Evolutionary conservation across 1,284 basidiomycete genomes (phyloP), one percentile per base, ranked within the genome.

Genomic region (Cutaneotrichosporon mucoides): DNA sequence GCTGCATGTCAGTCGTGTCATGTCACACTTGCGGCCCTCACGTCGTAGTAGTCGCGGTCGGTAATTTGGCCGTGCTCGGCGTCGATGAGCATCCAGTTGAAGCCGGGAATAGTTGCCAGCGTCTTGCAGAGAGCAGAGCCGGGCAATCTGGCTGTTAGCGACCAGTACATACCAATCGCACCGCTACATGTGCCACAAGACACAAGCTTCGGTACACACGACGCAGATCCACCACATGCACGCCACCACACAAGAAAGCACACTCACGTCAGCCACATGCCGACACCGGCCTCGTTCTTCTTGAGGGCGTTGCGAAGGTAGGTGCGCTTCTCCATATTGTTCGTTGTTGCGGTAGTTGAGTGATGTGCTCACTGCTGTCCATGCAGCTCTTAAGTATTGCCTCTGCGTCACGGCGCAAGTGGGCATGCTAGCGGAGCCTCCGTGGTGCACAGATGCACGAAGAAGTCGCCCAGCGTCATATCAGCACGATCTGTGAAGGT

Each of bases 81-180:
- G 57, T 68, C 66, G 42, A 68, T 59, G 44, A 68, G 60, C 46
- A 66, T 53, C 57, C 62, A 70, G 61, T 68, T 62, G 55, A 64
- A 67, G 2, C 67, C 67, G n/a, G 59, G 59, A 33, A 61, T 48
- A 5, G 57, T 56, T n/a, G 62, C 62, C 5, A 61, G 15, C 7
- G 62, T 59, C 57, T 64, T 64, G 56, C 48, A 44, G 13, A 64
- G 48, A 9, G 57, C 55, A 5, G 38, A 37, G 6, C 60, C 57
- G 10, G 55, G 57, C 33, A 60, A 24, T 3, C 42, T 59, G 48
- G 24, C 24, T 24, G 24, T 24, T 24, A 24, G 24, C 24, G 24
- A 24, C 24, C 24, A 24, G 24, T 24, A 24, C 24, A 24, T 24
- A 24, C 24, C 24, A 24, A 24, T 24, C 24, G 24, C 24, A 24